A percentile compares a stretch with the other conserved stretches of the same genome.
Evolutionary conservation across 1,284 basidiomycete species (phyloP).

Genomic region (Moesziomyces sp.): DNA sequence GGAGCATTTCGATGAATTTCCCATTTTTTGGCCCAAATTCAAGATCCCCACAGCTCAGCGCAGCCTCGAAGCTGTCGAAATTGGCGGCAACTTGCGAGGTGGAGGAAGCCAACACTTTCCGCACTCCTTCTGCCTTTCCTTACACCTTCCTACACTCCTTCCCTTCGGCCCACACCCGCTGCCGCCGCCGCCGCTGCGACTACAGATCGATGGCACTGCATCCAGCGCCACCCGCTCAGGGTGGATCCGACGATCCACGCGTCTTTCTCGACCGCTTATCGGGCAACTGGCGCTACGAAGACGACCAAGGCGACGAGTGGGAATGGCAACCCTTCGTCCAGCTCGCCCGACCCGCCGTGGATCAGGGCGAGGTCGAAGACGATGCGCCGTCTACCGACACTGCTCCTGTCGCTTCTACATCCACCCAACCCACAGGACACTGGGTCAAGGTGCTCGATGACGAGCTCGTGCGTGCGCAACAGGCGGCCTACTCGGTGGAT

Average conservation of each 20-base stretch:
- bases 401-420: slow-evolving; percentile 1
- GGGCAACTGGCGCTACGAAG: slow-evolving; percentile 86
- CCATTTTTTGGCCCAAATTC: no score
- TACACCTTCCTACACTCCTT: not conserved
- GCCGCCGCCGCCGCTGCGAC: not conserved
- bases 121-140: no score
- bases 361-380: slow-evolving; percentile 23
- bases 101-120: no score
- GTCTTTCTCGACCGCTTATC: slow-evolving; percentile 79
- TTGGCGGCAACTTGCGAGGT: no score
- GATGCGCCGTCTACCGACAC: slow-evolving; percentile 7
- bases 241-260: slow-evolving; percentile 37
- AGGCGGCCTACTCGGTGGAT: slow-evolving; percentile 38
- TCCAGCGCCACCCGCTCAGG: slow-evolving; percentile 27
- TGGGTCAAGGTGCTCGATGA: slow-evolving; percentile 89
- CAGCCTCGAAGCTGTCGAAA: no score
- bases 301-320: slow-evolving; percentile 79
- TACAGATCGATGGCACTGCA: slow-evolving; percentile 10
- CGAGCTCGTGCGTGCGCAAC: slow-evolving; percentile 73
- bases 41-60: no score
- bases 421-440: slow-evolving; percentile 78
- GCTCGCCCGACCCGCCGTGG: slow-evolving; percentile 14
- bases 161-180: not conserved
- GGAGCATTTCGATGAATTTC: no score
- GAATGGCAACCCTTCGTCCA: slow-evolving; percentile 77